phyloP scores from a whole-genome alignment of 2,329 filamentous ascomycete species.

The Claviceps lovelessii region DNA sequence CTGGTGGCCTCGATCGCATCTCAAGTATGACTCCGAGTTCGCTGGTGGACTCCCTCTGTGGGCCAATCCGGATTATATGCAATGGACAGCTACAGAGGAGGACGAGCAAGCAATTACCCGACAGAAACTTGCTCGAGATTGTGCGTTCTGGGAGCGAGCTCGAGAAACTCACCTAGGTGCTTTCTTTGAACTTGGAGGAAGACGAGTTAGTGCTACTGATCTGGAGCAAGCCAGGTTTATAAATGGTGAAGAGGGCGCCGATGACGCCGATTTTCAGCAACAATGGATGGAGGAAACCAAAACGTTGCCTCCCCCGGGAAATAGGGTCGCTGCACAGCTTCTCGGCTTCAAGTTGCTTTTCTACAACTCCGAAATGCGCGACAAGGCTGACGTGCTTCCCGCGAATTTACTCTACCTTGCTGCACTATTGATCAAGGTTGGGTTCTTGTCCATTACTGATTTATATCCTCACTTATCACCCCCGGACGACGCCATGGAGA shows the following conservation, averaged over 20 bases:
- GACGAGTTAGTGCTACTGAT: slow-evolving; percentile 47
- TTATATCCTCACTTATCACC: slow-evolving; percentile 88
- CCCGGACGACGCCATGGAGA: slow-evolving; percentile 67
- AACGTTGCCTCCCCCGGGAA: slow-evolving; percentile 71
- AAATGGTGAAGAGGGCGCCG: slow-evolving; percentile 23
- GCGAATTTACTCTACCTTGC: slow-evolving; percentile 88
- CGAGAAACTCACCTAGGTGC: slow-evolving; percentile 62
- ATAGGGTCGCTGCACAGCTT: slow-evolving; percentile 82
- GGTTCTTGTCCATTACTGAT: slow-evolving; percentile 84
- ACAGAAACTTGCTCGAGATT: slow-evolving; percentile 52
- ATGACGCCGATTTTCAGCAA: slow-evolving; percentile 42
- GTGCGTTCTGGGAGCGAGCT: slow-evolving; percentile 68
- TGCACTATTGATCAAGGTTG: slow-evolving; percentile 87
- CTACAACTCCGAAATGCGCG: slow-evolving; percentile 69
- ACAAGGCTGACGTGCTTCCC: slow-evolving; percentile 63
- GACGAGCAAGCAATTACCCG: slow-evolving; percentile 46
- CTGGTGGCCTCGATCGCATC: slow-evolving; percentile 73
- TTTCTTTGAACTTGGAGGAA: slow-evolving; percentile 77
- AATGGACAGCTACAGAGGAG: slow-evolving; percentile 51
- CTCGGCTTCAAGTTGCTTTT: slow-evolving; percentile 95
- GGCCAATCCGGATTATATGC: slow-evolving; percentile 59
- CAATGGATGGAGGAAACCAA: slow-evolving; percentile 72
- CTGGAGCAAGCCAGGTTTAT: slow-evolving; percentile 29
- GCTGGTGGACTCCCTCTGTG: slow-evolving; percentile 64
- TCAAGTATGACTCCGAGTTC: slow-evolving; percentile 26